Evolutionary conservation across 257 asterid species (phyloP), one percentile per base, ranked within the genome.

Genomic region (Nyctanthes arbortristis): DNA sequence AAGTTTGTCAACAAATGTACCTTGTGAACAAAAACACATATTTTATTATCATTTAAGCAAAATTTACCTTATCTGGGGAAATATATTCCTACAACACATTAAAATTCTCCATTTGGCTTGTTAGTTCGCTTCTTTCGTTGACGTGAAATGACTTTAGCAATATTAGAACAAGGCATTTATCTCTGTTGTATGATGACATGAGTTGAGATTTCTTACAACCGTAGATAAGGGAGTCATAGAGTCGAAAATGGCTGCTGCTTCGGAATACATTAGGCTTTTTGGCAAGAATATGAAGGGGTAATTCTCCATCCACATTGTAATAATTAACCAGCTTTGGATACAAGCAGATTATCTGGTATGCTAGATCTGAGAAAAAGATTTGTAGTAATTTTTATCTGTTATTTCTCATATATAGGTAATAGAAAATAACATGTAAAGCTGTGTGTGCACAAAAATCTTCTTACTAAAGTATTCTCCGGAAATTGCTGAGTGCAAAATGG

Each of bases 201-300:
- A 3, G 10, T 2, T 10, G 40, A 35, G 40, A 35, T 35, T 56
- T 52, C 75, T 45, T 71, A 62, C 75, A 61, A 56, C 32, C 27
- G 39, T 71, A 62, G 63, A 71, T 71, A 5, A 71, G 31, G 14
- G 54, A 22, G 55, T 71, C 76, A 63, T 25, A 47, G 39, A 37
- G 18, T 24, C 70, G 35, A 33, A 45, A 20, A 14, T 49, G 35
- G 11, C n/a, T 71, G 69, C 70, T 62, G 64, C 76, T 71, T 45
- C 34, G 34, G 63, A 71, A 71, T 11, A 33, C 64, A 49, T 64
- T 63, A 3, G 76, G 76, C 70, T 71, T 63, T 29, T 11, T 71
- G 4, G 76, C 70, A 9, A 71, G 39, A 32, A 63, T 22, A 63
- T 71, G 76, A 7, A 71, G 37, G 0, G 76, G 70, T 1, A 64